Conservation (phyloP, 2,329 filamentous ascomycete genomes). For the Phialophora verrucosa region DNA sequence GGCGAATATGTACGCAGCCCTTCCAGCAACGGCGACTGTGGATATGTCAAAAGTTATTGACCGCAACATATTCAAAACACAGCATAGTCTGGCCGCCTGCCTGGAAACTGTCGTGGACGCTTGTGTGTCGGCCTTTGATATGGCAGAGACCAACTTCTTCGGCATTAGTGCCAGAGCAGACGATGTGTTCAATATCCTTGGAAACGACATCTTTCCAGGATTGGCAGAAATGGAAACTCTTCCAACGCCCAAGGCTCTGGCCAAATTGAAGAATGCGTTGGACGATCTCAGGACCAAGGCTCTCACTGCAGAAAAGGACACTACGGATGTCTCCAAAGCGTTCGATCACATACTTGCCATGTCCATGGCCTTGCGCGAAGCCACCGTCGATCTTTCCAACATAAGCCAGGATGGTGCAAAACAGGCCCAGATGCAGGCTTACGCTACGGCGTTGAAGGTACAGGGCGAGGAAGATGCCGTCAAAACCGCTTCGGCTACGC, state of each 20-base stretch:
- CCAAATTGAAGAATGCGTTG: background rate
- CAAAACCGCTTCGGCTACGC: slow-evolving; percentile 1
- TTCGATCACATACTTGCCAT: slow-evolving; percentile 2
- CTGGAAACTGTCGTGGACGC: background rate
- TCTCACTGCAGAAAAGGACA: background rate
- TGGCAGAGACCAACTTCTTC: slow-evolving; percentile 2
- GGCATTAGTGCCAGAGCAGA: background rate
- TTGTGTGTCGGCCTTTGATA: background rate
- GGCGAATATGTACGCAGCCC: slow-evolving; percentile 2
- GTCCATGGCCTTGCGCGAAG: slow-evolving; percentile 4
- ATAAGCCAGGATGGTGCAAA: slow-evolving; percentile 4
- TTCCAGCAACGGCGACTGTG: background rate
- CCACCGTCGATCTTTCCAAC: slow-evolving; percentile 1
- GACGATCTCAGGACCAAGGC: slow-evolving; percentile 3
- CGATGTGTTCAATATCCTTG: background rate
- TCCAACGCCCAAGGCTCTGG: background rate
- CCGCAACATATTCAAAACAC: background rate
- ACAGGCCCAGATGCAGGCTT: slow-evolving; percentile 2
- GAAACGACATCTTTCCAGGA: background rate
- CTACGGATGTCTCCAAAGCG: background rate
- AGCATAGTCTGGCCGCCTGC: background rate
- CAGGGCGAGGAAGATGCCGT: slow-evolving; percentile 2
- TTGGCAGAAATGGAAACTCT: background rate
- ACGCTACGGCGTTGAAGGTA: background rate
- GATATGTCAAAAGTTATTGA: background rate